phyloP scores from a whole-genome alignment of 768 basidiomycete species.

The Leccinum arenicola region DNA sequence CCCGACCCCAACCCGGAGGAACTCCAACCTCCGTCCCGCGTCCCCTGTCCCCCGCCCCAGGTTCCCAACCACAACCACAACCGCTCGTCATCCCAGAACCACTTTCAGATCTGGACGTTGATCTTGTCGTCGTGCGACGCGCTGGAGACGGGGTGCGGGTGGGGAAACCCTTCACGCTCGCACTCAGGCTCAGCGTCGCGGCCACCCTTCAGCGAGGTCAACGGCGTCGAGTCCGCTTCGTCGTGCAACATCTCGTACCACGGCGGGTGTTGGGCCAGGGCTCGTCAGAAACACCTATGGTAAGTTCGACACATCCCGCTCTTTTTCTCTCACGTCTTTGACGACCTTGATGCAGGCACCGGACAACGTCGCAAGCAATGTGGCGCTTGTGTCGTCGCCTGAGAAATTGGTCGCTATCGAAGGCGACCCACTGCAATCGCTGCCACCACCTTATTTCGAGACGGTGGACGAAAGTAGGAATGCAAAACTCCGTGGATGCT shows the following conservation, averaged over 20 bases:
- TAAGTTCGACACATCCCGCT: conserved; percentile 3
- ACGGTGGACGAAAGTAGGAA: conserved; percentile 35
- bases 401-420: conserved; percentile 4
- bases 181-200: no score
- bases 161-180: no score
- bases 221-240: conserved; percentile 48
- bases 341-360: conserved; percentile 8
- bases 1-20: no score
- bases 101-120: no score
- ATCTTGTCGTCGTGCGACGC: no score
- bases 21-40: no score
- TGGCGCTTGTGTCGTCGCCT: conserved; percentile 13
- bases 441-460: conserved; percentile 50
- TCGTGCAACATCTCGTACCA: conserved; percentile 66
- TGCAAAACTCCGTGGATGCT: conserved; percentile 32
- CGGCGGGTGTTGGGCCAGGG: conserved; percentile 26
- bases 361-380: conserved; percentile 5
- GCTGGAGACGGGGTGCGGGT: no score
- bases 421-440: conserved; percentile 14
- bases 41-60: no score
- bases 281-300: conserved; percentile 4
- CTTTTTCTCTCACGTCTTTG: conserved; percentile 3
- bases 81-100: no score
- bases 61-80: no score
- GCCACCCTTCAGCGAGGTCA: conserved; percentile 36